Base-by-base conservation (phyloP, 192 early-diverging fungal species). In the Obelidium mucronatum region DNA sequence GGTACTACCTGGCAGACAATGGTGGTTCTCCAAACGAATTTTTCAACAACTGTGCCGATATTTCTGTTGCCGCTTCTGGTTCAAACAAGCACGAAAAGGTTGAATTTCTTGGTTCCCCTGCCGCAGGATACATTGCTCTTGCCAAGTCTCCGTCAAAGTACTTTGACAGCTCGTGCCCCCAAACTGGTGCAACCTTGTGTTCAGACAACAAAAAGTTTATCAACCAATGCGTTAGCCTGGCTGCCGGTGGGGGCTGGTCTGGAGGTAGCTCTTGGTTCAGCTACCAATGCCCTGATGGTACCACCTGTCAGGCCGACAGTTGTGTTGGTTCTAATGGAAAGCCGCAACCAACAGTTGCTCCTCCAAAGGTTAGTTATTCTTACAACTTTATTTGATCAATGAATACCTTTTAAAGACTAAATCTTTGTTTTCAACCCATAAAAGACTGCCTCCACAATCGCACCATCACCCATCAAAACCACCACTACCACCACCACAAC, bases 1-100 rank as follows among this genome's bases (percentile, higher is more conserved):
- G 73, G 73, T 40, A 74, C 61, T 74, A 42, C 22, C 13, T 64
- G 6, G 60, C 73, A 34, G 51, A 74, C 61, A 74, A 74, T 34
- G 60, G 60, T 28, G 63, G 63, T 22, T 31, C 30, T 8, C 63
- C 63, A 11, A 61, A 61, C 28, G 73, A 74, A 34, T 40, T 74
- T 62, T 74, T n/a, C n/a, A n/a, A n/a, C n/a, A n/a, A n/a, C n/a
- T n/a, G n/a, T n/a, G n/a, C n/a, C n/a, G n/a, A n/a, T 65, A 65
- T 65, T 22, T 17, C 19, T 22, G 63, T 65, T 11, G 34, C 63
- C 15, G 35, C 63, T 1, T 65, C 28, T 11, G 63, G 63, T 15
- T 39, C 22, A 13, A 65, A 65, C 63, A 28, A 11, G 1, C 63
- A 65, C 36, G 31, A 11, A 11, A 40, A 39, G 37, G 63, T 65